A percentile compares a stretch with the other conserved stretches of the same genome.
Evolutionary conservation across 305 asterid genomes (phyloP).

Genomic region (Solanum hybrid): DNA sequence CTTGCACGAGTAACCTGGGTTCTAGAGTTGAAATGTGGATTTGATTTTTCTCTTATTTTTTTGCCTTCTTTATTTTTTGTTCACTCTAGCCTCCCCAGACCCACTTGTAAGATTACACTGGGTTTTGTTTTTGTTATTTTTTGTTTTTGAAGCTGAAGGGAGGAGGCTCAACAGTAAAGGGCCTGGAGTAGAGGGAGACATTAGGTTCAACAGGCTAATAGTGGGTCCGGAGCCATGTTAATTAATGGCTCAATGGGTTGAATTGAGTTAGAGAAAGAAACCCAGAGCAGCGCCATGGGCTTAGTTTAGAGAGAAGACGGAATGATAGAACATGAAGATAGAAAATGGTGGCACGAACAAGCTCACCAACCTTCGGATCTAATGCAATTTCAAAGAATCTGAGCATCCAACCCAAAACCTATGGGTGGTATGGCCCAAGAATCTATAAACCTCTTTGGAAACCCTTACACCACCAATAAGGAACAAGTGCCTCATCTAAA

Average conservation of each 20-base stretch:
- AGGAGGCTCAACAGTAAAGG: neutral
- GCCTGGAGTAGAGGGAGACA: neutral
- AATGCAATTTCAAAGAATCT: neutral
- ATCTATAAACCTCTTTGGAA: neutral
- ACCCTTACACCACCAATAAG: neutral
- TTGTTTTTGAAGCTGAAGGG: neutral
- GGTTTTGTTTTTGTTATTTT: neutral
- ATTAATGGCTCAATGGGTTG: neutral
- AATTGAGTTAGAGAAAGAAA: neutral
- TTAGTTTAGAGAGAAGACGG: neutral
- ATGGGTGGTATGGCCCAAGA: neutral
- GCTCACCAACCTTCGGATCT: neutral
- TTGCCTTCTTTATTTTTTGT: neutral
- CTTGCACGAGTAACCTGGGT: neutral
- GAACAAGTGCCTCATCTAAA: neutral
- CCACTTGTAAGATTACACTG: neutral
- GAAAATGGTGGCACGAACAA: neutral
- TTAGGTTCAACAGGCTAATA: neutral
- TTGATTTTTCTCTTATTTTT: neutral
- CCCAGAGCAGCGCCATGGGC: neutral
- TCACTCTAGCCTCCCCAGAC: neutral
- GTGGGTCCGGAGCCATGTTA: neutral
- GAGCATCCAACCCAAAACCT: neutral
- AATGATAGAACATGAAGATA: neutral
- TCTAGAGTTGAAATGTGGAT: neutral